Percentiles rank a stretch among this genome's conserved stretches.
Evolutionary conservation across 2,329 filamentous ascomycete species (phyloP).

Genomic region (Trichoderma cornu-damae): DNA sequence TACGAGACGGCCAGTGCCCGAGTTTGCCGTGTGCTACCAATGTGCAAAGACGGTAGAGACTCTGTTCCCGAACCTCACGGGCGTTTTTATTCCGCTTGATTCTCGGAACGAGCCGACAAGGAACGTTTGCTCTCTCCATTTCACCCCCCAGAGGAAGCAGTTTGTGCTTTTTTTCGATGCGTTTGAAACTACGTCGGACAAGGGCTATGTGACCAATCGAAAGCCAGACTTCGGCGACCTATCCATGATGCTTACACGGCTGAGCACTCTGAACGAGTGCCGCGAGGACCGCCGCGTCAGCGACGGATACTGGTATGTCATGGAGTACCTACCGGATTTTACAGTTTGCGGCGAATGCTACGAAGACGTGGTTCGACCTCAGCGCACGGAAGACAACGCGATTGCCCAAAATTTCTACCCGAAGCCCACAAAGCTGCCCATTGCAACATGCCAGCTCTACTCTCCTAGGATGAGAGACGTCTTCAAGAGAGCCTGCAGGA

Average conservation of each 20-base stretch:
- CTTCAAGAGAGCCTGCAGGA: conserved; percentile 61
- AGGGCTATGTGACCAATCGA: conserved; percentile 40
- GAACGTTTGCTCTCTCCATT: conserved; percentile 65
- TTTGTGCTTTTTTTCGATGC: conserved; percentile 58
- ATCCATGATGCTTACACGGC: conserved; percentile 56
- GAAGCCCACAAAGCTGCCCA: conserved; percentile 50
- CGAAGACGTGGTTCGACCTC: conserved; percentile 69
- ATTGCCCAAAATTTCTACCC: conserved; percentile 63
- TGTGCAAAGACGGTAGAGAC: conserved; percentile 69
- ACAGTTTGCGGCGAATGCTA: conserved; percentile 87
- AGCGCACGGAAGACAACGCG: conserved; percentile 46
- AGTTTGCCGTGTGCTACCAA: conserved; percentile 69
- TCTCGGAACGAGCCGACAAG: conserved; percentile 41
- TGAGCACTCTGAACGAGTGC: conserved; percentile 59
- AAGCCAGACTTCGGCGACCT: conserved; percentile 57
- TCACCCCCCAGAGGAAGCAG: conserved; percentile 45
- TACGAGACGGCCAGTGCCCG: conserved; percentile 56
- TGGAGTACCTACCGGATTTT: conserved; percentile 68
- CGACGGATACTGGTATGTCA: conserved; percentile 70
- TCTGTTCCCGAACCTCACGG: conserved; percentile 66
- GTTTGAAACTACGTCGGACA: conserved; percentile 53
- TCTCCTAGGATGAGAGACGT: conserved; percentile 71
- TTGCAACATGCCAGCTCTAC: conserved; percentile 71
- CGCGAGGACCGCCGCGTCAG: conserved; percentile 55
- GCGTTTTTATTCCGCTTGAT: conserved; percentile 56